These are phyloP conservation scores for Giardia muris DNA, from an alignment of 208 protist species.

Conservation along the genomic window DNA sequence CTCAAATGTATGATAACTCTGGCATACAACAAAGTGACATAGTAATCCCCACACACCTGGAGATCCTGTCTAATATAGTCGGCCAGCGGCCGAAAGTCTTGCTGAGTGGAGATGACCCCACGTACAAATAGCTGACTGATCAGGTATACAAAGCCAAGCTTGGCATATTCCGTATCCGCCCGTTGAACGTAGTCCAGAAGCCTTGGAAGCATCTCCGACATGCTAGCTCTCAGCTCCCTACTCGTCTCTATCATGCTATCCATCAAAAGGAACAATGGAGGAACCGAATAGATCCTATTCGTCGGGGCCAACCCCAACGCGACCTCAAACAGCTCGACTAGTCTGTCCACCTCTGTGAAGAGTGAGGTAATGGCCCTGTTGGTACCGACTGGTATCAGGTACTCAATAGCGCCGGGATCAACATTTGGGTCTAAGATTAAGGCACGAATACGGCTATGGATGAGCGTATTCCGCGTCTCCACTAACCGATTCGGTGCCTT, in stretches of 20 bases:
- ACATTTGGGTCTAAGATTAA: not conserved
- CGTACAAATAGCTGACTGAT: not conserved
- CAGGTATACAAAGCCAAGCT: not conserved
- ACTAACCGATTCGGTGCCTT: not conserved
- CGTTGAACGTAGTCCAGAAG: not conserved
- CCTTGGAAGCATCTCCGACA: not conserved
- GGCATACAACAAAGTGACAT: no score
- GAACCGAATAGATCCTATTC: not conserved
- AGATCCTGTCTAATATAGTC: not conserved
- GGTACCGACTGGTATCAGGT: not conserved
- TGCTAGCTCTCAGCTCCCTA: not conserved
- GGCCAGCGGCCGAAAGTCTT: not conserved
- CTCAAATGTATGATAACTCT: no score
- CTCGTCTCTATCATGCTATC: not conserved
- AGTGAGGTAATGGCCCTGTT: not conserved
- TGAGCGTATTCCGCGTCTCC: not conserved
- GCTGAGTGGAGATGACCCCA: not conserved
- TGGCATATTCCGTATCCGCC: not conserved
- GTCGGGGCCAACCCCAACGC: not conserved
- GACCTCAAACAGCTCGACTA: not conserved
- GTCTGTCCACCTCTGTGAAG: not conserved
- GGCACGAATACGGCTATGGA: not conserved
- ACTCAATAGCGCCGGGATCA: not conserved
- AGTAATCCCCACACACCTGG: not conserved
- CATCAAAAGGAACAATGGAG: not conserved